A percentile compares a stretch with the other conserved stretches of the same genome.
These are phyloP conservation scores for Rubia yunnanensis DNA, from an alignment of 257 asterid genomes.

Conservation along the genomic window DNA sequence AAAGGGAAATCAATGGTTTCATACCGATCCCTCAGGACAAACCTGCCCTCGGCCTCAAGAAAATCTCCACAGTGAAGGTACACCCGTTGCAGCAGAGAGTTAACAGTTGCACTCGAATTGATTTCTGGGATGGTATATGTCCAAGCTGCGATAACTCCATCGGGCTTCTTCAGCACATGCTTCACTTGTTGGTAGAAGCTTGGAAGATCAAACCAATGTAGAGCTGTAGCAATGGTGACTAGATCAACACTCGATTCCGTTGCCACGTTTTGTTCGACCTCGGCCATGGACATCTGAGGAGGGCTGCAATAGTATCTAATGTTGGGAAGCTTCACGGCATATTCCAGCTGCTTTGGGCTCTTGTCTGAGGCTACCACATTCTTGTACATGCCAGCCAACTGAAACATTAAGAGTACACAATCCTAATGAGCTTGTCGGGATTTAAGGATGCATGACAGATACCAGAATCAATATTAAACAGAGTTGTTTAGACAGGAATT, in stretches of 20 bases:
- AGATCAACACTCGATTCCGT: conserved; percentile 39
- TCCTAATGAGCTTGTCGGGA: no score
- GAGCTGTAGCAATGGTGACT: conserved; percentile 52
- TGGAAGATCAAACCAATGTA: conserved; percentile 78
- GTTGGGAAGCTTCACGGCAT: conserved; percentile 49
- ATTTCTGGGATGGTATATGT: conserved; percentile 46
- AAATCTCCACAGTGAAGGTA: conserved; percentile 23
- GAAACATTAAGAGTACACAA: not conserved
- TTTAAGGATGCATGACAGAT: no score
- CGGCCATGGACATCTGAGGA: conserved; percentile 41
- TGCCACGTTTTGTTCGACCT: conserved; percentile 35
- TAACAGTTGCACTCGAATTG: conserved; percentile 18
- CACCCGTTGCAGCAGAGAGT: conserved; percentile 25
- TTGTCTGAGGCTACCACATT: conserved; percentile 59
- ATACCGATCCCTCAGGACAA: conserved; percentile 39
- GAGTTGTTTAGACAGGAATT: no score
- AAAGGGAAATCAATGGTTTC: conserved; percentile 57
- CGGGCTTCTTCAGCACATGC: conserved; percentile 50
- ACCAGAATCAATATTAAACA: no score
- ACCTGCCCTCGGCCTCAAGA: conserved; percentile 27
- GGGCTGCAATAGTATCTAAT: conserved; percentile 48
- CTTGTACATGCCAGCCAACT: conserved; percentile 56
- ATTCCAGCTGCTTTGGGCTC: conserved; percentile 53
- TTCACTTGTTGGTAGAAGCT: conserved; percentile 50
- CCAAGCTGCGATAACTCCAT: conserved; percentile 75